Percentiles rank a stretch among this genome's conserved stretches.
These are phyloP conservation scores for Metarhizium sp. DNA, from an alignment of 2,329 filamentous ascomycete species.

Conservation along the genomic window DNA sequence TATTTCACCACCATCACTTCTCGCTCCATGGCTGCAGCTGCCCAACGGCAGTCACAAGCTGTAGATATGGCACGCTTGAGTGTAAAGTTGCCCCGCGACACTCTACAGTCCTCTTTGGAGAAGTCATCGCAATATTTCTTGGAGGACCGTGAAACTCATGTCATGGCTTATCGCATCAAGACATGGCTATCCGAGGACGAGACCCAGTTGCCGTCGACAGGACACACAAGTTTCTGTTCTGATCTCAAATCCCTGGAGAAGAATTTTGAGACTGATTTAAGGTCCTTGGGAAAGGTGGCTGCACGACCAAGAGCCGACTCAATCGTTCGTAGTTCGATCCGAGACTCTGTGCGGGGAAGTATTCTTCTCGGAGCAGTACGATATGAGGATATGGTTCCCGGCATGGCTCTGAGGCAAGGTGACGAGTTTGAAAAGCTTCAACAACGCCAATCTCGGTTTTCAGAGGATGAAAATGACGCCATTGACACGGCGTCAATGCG, in stretches of 20 bases:
- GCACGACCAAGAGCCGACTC: background rate
- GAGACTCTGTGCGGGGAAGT: background rate
- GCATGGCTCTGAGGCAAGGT: conserved; percentile 8
- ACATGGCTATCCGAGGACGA: conserved; percentile 17
- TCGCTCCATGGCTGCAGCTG: background rate
- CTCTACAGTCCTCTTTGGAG: conserved; percentile 14
- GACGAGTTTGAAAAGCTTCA: conserved; percentile 21
- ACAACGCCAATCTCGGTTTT: background rate
- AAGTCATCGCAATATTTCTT: conserved; percentile 16
- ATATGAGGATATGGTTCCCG: conserved; percentile 11
- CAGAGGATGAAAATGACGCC: background rate
- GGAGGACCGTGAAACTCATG: conserved; percentile 14
- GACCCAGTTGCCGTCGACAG: conserved; percentile 12
- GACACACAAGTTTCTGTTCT: conserved; percentile 10
- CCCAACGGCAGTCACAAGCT: background rate
- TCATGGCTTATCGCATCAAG: conserved; percentile 12
- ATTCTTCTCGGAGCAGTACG: conserved; percentile 1
- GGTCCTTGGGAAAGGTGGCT: background rate
- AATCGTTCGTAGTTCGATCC: background rate
- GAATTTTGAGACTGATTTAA: conserved; percentile 3
- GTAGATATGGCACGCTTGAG: conserved; percentile 12
- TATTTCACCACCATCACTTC: background rate
- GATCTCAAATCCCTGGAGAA: conserved; percentile 12
- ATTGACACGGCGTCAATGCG: background rate
- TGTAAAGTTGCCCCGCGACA: conserved; percentile 15